These are phyloP conservation scores for Coemansia sp. DNA, from an alignment of 192 early-diverging fungal genomes.

Conservation along the genomic window DNA sequence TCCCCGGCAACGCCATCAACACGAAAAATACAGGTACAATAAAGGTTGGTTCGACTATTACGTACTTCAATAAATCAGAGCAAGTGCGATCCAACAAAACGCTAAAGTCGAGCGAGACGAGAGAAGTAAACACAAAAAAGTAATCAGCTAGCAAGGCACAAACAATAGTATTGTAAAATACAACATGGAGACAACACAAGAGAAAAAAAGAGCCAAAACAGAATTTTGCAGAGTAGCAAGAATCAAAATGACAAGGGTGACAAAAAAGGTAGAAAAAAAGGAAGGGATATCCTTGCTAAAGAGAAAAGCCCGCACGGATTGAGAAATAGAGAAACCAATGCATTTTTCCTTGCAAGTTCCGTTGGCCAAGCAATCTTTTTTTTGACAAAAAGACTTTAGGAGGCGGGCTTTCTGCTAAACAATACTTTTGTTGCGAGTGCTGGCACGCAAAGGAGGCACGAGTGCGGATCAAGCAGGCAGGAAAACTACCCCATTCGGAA, in stretches of 20 bases:
- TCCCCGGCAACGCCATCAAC: background rate
- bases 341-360: background rate
- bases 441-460: background rate
- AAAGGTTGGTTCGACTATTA: background rate
- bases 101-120: background rate
- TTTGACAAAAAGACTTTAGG: conserved; percentile 1
- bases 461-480: background rate
- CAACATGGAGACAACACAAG: background rate
- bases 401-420: background rate
- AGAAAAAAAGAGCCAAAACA: background rate
- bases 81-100: too few relatives aligned
- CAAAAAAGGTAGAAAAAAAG: background rate
- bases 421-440: too few relatives aligned
- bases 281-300: conserved; percentile 5
- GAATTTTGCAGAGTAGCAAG: background rate
- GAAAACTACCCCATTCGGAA: too few relatives aligned
- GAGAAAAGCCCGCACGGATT: background rate
- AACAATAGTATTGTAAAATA: background rate
- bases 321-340: background rate
- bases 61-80: background rate
- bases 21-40: background rate
- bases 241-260: background rate
- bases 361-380: background rate
- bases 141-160: background rate
- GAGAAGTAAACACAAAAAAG: background rate